Base-by-base conservation (phyloP, 331 rosid species). In the Rhamnella rubrinervis region DNA sequence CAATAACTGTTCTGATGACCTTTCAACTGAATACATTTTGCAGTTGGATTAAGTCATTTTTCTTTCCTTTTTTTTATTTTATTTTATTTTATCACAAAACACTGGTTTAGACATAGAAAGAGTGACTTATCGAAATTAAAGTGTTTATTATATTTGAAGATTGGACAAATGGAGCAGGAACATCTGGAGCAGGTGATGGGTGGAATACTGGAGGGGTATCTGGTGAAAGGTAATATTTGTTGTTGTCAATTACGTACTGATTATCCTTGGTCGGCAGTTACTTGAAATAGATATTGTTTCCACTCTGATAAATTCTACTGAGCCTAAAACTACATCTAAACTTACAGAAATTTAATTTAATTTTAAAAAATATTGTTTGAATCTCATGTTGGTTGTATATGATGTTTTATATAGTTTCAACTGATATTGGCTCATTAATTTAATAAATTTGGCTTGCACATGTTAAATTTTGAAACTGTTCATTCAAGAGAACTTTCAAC, bases 191-290 rank as follows among this genome's bases (percentile, higher is more conserved):
- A 1, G 80, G 84, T 76, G 91, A 83, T 40, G 86, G 82, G 53
- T 91, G 98, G 98, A 84, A 86, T 81, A 51, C 83, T 75, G 96
- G 88, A 51, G 93, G 83, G 52, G 20, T 63, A 2, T 78, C 95
- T 65, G 52, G 82, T 72, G 97, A 75, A 67, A 68, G 98, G 98
- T 93, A 85, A 63, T 31, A 66, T 47, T 75, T 18, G 7, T 6
- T 31, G 19, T 6, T 53, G 58, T 18, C 25, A 53, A 6, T 44
- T 44, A 44, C 4, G 49, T 44, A 9, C 13, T 37, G 44, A 13
- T 59, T 15, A 17, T 14, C 64, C 46, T 6, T 28, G 63, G 49
- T 44, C 49, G 12, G 49, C 49, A 44, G 11, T 7, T 44, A 44
- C 49, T 44, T 3, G 2, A 39, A 39, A 6, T 12, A 40, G 7